These are phyloP conservation scores for Yamadazyma scolyti DNA, from an alignment of 805 yeast species.

Conservation along the genomic window DNA sequence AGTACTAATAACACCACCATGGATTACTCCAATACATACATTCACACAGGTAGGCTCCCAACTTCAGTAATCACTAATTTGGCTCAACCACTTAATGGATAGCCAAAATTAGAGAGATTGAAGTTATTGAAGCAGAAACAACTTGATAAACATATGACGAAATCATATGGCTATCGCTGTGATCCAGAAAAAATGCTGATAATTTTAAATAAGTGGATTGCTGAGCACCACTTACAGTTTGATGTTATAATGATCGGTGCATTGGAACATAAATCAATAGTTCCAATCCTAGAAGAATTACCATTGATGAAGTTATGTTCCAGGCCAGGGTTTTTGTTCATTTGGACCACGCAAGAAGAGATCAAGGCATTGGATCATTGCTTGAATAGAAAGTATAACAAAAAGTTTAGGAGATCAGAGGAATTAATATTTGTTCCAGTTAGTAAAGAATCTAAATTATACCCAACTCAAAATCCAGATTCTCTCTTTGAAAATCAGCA, in stretches of 20 bases:
- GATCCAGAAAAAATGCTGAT: constrained; percentile 51
- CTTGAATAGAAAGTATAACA: constrained; percentile 49
- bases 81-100: constrained; percentile 69
- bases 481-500: constrained; percentile 64
- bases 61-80: constrained; percentile 63
- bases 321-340: constrained; percentile 79
- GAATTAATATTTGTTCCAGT: constrained; percentile 80
- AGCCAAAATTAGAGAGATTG: constrained; percentile 74
- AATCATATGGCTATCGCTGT: constrained; percentile 65
- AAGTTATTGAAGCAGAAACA: constrained; percentile 64
- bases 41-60: constrained; percentile 63
- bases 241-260: constrained; percentile 94
- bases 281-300: constrained; percentile 58
- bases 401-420: constrained; percentile 80
- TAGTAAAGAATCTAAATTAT: constrained; percentile 60
- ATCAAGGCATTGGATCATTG: constrained; percentile 58
- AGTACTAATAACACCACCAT: no score
- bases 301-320: constrained; percentile 75
- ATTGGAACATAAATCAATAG: constrained; percentile 67
- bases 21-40: constrained; percentile 70
- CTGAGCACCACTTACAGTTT: constrained; percentile 56
- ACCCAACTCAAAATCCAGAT: constrained; percentile 48
- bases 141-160: constrained; percentile 46
- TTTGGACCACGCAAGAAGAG: constrained; percentile 82
- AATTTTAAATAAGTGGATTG: constrained; percentile 59